Base-by-base conservation (phyloP, 768 basidiomycete species). In the Tulasnella calospora region DNA sequence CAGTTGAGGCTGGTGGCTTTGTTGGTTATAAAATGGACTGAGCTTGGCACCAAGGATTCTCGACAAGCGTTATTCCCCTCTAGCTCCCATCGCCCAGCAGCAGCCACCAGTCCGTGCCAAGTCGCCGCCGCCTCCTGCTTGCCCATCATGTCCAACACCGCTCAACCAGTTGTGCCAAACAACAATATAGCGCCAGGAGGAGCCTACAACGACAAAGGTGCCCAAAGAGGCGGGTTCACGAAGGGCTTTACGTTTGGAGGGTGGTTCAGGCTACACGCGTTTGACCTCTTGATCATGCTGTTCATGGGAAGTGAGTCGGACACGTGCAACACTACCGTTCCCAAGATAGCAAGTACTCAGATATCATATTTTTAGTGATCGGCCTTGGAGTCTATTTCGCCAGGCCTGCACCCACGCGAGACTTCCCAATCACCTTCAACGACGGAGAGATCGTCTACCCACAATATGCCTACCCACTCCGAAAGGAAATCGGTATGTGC, bases 231-330 rank as follows among this genome's bases (percentile, higher is more conserved):
- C 35, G 23, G 23, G 17, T 38, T 40, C 76, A 72, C 15, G 23
- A 27, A 17, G 13, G 69, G 81, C 38, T 87, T 87, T 75, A 81
- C 82, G 2, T 81, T 86, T 47, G 83, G 82, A 17, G 78, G 82
- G 0, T 88, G 88, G 87, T 41, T 89, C 21, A 84, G 86, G 76
- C 85, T 88, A 7, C 87, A 89, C 84, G 86, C 84, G 7, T 81
- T 88, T 71, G 89, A 90, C 79, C 80, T 90, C 17, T 83, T 90
- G 36, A 89, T 89, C 1, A 88, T 90, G 89, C 87, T 86, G 0
- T 81, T 87, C n/a, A 88, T 89, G 86, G 89, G 88, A n/a, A 86
- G 86, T n/a, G 76, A 86, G 74, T 76, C 27, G 10, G 1, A 33
- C 7, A 41, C 73, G n/a, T 0, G 30, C 3, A 57, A 21, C 35